Evolutionary conservation across 1,284 basidiomycete species (phyloP), one percentile per base, ranked within the genome.

Genomic region (Ceratobasidium sp.): DNA sequence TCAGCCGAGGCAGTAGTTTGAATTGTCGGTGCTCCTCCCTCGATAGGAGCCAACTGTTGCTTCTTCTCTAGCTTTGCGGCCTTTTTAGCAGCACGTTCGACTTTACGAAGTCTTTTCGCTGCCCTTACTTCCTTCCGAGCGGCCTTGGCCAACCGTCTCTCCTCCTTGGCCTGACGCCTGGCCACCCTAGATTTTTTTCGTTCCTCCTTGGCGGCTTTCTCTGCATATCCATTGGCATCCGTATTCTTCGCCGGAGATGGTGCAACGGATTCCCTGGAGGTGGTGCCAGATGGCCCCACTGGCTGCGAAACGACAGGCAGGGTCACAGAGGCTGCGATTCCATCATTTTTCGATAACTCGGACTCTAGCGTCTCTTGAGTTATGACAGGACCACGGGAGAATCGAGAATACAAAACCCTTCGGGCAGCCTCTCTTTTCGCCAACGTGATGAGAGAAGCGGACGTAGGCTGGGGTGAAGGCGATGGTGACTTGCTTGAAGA

Each of bases 401-500:
- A 96, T 64, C 84, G 83, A 1, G 91, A 84, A 77, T 96, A 96
- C 1, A 96, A 82, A 34, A 83, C 83, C 31, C 85, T 81, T 69
- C 84, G 85, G 0, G 93, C 94, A 15, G 90, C 86, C 74, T 94
- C 91, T 64, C 88, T 83, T 77, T 93, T 93, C 4, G 90, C 89
- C 1, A 82, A 78, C 0, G 87, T 83, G 64, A 92, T 78, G 12
- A 93, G 79, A 54, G 69, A 29, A 22, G 40, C 15, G 17, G 31
- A 8, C 22, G 32, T 6, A 17, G 57, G 13, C 54, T 35, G 71
- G 0, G 31, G 81, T 76, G 47, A 73, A 75, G 43, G 74, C 50
- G 45, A 76, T 71, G 34, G 76, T 72, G 54, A 78, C 74, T 17
- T 77, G 67, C 27, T 74, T 72, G 52, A 77, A 69, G 22, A 80